phyloP scores from a whole-genome alignment of 2,329 filamentous ascomycete genomes.

The Hypoxylon sp. region DNA sequence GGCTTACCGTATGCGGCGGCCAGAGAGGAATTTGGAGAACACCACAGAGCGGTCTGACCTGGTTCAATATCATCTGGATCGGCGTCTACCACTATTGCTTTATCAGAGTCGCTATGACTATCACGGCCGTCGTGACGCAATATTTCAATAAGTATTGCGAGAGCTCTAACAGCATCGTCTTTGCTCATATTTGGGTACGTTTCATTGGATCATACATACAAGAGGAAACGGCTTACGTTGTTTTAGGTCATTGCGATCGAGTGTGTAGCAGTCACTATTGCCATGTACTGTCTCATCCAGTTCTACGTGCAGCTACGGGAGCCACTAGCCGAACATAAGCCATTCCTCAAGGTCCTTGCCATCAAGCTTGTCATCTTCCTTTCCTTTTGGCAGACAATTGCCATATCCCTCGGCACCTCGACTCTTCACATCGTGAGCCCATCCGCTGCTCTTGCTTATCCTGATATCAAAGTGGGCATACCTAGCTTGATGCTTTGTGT shows the following conservation, averaged over 20 bases:
- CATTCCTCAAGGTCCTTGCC: slow-evolving; percentile 83
- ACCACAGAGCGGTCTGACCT: slow-evolving; percentile 84
- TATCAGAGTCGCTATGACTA: slow-evolving; percentile 81
- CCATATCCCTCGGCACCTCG: slow-evolving; percentile 65
- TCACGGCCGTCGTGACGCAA: slow-evolving; percentile 80
- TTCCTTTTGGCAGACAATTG: slow-evolving; percentile 82
- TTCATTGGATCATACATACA: neutral
- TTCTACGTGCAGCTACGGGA: slow-evolving; percentile 83
- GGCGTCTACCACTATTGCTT: slow-evolving; percentile 89
- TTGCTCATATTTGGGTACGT: slow-evolving; percentile 85
- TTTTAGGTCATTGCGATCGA: slow-evolving; percentile 74
- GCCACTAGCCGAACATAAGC: slow-evolving; percentile 74
- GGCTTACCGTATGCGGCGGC: slow-evolving; percentile 77
- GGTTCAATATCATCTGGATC: slow-evolving; percentile 90
- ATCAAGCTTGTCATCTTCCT: slow-evolving; percentile 95
- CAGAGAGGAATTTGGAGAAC: slow-evolving; percentile 76
- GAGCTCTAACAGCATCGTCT: slow-evolving; percentile 79
- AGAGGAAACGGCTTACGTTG: slow-evolving; percentile 13
- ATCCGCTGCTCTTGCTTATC: slow-evolving; percentile 71
- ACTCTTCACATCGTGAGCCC: slow-evolving; percentile 72
- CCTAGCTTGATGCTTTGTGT: slow-evolving; percentile 81
- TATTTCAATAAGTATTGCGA: slow-evolving; percentile 79
- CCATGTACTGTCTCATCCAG: slow-evolving; percentile 90
- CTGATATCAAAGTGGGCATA: slow-evolving; percentile 84
- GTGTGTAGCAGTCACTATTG: slow-evolving; percentile 77